These are phyloP conservation scores for Byssoonygena ceratinophila DNA, from an alignment of 2,329 filamentous ascomycete genomes.

Conservation along the genomic window DNA sequence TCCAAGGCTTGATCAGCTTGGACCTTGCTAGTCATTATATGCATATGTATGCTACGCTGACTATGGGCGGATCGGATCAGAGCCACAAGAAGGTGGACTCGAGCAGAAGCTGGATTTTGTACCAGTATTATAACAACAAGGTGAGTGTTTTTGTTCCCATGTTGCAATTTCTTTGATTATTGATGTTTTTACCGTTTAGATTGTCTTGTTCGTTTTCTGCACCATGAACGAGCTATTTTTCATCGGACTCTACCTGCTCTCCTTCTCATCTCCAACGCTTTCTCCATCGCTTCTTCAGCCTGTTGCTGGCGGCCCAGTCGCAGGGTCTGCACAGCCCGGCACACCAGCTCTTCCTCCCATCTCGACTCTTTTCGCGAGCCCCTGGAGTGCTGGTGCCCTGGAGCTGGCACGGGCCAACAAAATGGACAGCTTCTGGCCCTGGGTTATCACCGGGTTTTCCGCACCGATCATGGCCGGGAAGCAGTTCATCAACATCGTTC, in stretches of 20 bases:
- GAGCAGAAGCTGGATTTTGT: constrained; percentile 76
- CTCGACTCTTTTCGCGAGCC: constrained; percentile 69
- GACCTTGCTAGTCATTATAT: constrained; percentile 96
- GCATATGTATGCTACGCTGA: constrained; percentile 94
- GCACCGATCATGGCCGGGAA: constrained; percentile 82
- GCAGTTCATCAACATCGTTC: constrained; percentile 87
- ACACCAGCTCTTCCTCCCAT: constrained; percentile 58
- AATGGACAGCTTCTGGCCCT: constrained; percentile 64
- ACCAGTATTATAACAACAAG: constrained; percentile 96
- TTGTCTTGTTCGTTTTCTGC: constrained; percentile 83
- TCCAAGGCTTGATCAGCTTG: constrained; percentile 84
- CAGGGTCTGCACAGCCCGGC: constrained; percentile 45
- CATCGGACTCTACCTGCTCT: constrained; percentile 93
- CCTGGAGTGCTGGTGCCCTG: constrained; percentile 83
- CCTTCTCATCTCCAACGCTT: constrained; percentile 82
- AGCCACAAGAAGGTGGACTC: constrained; percentile 93
- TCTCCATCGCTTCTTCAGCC: constrained; percentile 69
- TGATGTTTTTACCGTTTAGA: constrained; percentile 48
- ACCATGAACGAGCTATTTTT: constrained; percentile 92
- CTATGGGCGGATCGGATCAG: constrained; percentile 66
- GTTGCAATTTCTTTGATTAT: background rate
- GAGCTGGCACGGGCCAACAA: constrained; percentile 93
- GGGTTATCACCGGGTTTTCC: constrained; percentile 70
- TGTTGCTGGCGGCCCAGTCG: constrained; percentile 45
- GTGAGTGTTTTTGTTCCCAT: constrained; percentile 42